Evolutionary conservation across 148 eudicot genomes (phyloP).

Genomic region (Amaranthus cruentus): DNA sequence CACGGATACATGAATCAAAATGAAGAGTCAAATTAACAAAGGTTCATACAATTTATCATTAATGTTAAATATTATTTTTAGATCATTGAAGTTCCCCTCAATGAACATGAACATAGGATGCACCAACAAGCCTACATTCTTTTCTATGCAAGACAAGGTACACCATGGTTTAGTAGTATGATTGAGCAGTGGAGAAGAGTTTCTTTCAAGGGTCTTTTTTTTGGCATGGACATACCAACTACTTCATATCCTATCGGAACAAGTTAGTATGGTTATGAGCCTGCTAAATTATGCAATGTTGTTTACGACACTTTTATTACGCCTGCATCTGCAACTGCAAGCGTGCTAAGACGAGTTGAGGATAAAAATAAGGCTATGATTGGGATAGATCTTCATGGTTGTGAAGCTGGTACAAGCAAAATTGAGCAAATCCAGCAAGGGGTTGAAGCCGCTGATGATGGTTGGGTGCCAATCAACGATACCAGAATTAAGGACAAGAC

Average conservation of each 20-base stretch:
- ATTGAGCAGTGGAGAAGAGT: slow-evolving; percentile 40
- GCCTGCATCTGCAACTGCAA: not conserved
- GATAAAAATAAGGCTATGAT: not conserved
- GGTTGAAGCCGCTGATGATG: not conserved
- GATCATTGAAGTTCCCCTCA: slow-evolving; percentile 47
- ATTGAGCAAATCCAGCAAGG: not conserved
- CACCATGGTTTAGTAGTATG: slow-evolving; percentile 61
- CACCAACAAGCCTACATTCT: slow-evolving; percentile 80
- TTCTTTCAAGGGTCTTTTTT: slow-evolving; percentile 48
- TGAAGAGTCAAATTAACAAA: too few relatives aligned
- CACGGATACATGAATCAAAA: too few relatives aligned
- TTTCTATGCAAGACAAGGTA: slow-evolving; percentile 77
- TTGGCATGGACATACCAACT: slow-evolving; percentile 27
- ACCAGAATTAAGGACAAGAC: too few relatives aligned
- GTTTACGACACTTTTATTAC: slow-evolving; percentile 1
- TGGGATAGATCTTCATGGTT: not conserved
- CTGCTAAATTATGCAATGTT: slow-evolving; percentile 20
- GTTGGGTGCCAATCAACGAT: not conserved
- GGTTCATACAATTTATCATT: not conserved
- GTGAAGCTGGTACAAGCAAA: not conserved
- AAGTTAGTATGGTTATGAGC: slow-evolving; percentile 13
- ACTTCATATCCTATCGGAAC: slow-evolving; percentile 17
- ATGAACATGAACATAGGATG: slow-evolving; percentile 42
- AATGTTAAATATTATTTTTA: slow-evolving; percentile 14
- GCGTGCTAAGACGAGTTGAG: not conserved